Base-by-base conservation (phyloP, 2,329 filamentous ascomycete genomes). In the Periconia sp. region DNA sequence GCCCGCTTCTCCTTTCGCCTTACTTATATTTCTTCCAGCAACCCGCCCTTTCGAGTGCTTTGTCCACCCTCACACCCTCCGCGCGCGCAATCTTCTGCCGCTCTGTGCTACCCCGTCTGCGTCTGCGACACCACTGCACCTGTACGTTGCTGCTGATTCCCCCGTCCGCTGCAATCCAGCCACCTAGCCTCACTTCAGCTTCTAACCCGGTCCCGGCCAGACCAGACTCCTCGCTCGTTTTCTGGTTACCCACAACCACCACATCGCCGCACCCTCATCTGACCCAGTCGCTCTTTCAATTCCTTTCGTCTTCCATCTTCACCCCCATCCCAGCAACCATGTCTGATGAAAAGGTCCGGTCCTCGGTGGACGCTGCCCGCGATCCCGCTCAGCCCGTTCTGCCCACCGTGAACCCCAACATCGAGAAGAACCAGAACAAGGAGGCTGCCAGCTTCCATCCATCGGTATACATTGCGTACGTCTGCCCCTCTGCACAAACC, bases 391-490 rank as follows among this genome's bases (percentile, higher is more conserved):
- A 77, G 68, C 85, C 81, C 42, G 81, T 91, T 54, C 82, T 97
- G 71, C 92, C 92, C 30, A 92, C 88, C 11, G 84, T 90, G 74
- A 96, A 93, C 74, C 89, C 88, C 20, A 83, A 85, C 20, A 78
- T 81, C 51, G 86, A 92, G 74, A 93, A 92, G 81, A 45, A 82
- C 54, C 82, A 49, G 41, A 9, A 88, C 69, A 79, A 62, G 50
- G 86, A 88, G 75, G 51, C 65, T 30, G 68, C 84, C 40, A 71
- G 82, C 41, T 80, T 95, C 63, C 91, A 93, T 72, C 88, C 92
- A 54, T 85, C 89, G n/a, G 78, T 95, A 75, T 97, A 97, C 77
- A 91, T 97, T 69, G 79, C 78, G 83, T 86, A 76, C 71, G 78
- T 75, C n/a, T 17, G 27, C 49, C 20, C 86, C 76, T 73, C 82